phyloP scores from a whole-genome alignment of 202 grass and related monocot species.

The Brachypodium distachyon region DNA sequence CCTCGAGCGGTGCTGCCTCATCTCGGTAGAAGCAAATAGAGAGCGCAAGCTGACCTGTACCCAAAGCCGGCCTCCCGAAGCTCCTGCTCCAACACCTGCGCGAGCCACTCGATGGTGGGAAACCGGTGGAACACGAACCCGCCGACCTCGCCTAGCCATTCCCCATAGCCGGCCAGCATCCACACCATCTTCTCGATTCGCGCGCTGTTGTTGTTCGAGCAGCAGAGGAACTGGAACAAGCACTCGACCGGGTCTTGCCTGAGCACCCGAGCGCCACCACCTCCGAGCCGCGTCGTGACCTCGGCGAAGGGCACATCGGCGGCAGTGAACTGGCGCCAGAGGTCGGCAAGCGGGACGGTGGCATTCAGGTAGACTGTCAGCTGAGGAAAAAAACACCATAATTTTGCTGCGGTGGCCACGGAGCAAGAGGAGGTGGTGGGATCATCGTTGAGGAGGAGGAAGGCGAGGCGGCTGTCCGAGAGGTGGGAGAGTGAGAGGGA shows the following conservation, averaged over 20 bases:
- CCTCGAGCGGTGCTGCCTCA: too few relatives aligned
- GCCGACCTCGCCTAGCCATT: conserved; percentile 56
- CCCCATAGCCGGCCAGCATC: conserved; percentile 50
- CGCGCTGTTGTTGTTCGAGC: conserved; percentile 92
- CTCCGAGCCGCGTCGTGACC: conserved; percentile 34
- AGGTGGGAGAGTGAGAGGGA: conserved; percentile 66
- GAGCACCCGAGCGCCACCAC: conserved; percentile 66
- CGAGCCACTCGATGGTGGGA: conserved; percentile 58
- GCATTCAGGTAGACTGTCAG: conserved; percentile 76
- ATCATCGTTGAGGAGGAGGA: conserved; percentile 43
- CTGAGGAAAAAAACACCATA: too few relatives aligned
- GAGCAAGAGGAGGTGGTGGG: background rate
- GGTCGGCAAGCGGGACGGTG: conserved; percentile 57
- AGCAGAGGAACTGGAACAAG: conserved; percentile 93
- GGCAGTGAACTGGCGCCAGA: conserved; percentile 64
- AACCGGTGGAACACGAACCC: conserved; percentile 76
- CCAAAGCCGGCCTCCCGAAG: conserved; percentile 80
- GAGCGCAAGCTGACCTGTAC: conserved; percentile 56
- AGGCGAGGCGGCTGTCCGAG: conserved; percentile 46
- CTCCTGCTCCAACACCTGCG: conserved; percentile 58
- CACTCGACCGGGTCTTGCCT: conserved; percentile 89
- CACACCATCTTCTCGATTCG: conserved; percentile 96
- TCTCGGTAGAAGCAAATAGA: background rate
- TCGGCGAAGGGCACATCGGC: conserved; percentile 60
- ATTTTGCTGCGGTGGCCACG: conserved; percentile 23